Percentiles rank a stretch among this genome's conserved stretches.
Conservation (phyloP, 306 rosid species). For the Cyamopsis tetragonoloba region DNA sequence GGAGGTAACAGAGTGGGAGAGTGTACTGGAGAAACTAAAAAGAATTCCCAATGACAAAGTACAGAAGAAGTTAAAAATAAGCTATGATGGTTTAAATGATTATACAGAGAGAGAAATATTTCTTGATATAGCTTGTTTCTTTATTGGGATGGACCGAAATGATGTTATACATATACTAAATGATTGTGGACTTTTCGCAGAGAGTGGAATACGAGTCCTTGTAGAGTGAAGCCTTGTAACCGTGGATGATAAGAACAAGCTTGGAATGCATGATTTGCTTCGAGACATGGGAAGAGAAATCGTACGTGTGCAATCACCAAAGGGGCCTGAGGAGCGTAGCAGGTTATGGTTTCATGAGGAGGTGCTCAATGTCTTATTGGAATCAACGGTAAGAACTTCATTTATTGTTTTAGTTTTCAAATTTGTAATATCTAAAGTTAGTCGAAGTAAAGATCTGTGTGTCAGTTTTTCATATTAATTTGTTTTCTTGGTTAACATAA, state of each 20-base stretch:
- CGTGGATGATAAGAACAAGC: neutral
- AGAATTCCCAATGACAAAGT: neutral
- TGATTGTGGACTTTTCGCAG: neutral
- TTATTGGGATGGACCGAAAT: neutral
- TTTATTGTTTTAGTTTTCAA: neutral
- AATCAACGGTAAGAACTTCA: neutral
- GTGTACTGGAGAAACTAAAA: neutral
- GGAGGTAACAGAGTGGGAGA: neutral
- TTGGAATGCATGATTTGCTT: conserved; percentile 19
- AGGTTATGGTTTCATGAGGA: conserved; percentile 16
- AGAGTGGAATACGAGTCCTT: neutral
- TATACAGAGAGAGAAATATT: neutral
- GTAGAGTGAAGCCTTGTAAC: conserved; percentile 2
- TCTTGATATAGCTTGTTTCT: conserved; percentile 27
- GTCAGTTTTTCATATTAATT: neutral
- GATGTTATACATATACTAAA: neutral
- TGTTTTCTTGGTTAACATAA: neutral
- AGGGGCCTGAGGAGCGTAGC: neutral
- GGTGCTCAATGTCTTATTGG: neutral
- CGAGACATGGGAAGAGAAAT: conserved; percentile 31
- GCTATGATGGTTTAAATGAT: conserved; percentile 7
- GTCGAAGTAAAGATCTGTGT: neutral
- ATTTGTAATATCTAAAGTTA: neutral
- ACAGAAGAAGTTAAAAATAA: neutral
- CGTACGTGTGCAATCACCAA: neutral